phyloP scores from a whole-genome alignment of 371 early-diverging fungal species.

The Blakeslea trispora region DNA sequence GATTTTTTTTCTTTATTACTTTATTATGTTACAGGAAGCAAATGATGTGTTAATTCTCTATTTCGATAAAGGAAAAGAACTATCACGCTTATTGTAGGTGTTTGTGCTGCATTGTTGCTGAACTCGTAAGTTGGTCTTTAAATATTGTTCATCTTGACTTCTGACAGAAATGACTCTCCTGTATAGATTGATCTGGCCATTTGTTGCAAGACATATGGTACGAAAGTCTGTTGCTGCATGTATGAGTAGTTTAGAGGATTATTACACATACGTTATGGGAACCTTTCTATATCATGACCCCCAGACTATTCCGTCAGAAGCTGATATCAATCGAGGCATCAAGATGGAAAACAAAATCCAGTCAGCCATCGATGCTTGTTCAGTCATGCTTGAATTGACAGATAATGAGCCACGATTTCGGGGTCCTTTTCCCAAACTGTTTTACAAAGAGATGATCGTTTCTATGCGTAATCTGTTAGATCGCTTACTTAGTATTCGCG shows the following conservation, averaged over 20 bases:
- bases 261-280: constrained; percentile 47
- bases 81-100: constrained; percentile 56
- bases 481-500: constrained; percentile 55
- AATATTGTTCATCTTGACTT: not conserved
- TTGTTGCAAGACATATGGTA: constrained; percentile 59
- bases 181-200: constrained; percentile 64
- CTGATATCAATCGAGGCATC: constrained; percentile 36
- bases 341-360: constrained; percentile 48
- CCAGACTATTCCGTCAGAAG: constrained; percentile 16
- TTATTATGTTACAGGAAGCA: no score
- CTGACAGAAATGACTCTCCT: no score
- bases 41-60: not conserved
- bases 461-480: constrained; percentile 57
- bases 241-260: constrained; percentile 46
- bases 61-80: constrained; percentile 46
- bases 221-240: constrained; percentile 49
- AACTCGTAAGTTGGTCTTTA: constrained; percentile 40
- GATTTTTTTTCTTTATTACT: not conserved
- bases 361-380: constrained; percentile 40
- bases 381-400: constrained; percentile 53
- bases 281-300: constrained; percentile 42
- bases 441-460: constrained; percentile 58
- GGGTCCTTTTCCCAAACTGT: constrained; percentile 57
- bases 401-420: constrained; percentile 61
- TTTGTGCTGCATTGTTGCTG: constrained; percentile 52